Percentiles rank a stretch among this genome's conserved stretches.
These are phyloP conservation scores for Aegilops speltoides DNA, from an alignment of 176 grass and related monocot species.

Conservation along the genomic window DNA sequence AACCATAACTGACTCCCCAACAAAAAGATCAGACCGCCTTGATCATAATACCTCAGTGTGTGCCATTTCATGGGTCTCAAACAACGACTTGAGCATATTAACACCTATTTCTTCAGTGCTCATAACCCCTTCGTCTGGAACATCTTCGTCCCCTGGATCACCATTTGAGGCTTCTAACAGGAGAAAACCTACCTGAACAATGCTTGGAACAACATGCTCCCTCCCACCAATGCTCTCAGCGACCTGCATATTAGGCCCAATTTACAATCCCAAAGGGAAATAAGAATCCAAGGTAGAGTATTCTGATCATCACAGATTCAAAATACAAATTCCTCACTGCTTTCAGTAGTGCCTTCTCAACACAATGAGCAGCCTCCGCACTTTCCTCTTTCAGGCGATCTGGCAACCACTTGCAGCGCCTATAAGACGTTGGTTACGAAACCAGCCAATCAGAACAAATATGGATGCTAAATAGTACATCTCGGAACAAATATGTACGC, in stretches of 20 bases:
- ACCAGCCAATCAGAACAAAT: constrained; percentile 28
- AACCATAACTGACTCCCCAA: background rate
- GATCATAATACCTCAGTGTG: constrained; percentile 55
- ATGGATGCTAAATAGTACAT: background rate
- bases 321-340: constrained; percentile 50
- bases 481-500: constrained; percentile 21
- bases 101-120: constrained; percentile 58
- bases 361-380: constrained; percentile 35
- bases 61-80: constrained; percentile 76
- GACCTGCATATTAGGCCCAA: constrained; percentile 49
- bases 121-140: constrained; percentile 32
- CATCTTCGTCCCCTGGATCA: constrained; percentile 37
- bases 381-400: constrained; percentile 61
- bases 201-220: constrained; percentile 75
- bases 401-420: constrained; percentile 79
- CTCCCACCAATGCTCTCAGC: constrained; percentile 65
- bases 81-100: constrained; percentile 72
- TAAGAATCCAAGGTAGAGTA: background rate
- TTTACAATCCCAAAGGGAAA: background rate
- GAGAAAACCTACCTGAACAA: constrained; percentile 76
- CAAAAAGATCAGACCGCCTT: background rate
- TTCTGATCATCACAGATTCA: background rate
- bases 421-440: constrained; percentile 22
- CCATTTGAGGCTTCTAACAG: constrained; percentile 57
- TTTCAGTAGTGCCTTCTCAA: constrained; percentile 77